Conservation (phyloP, 306 rosid genomes). For the Hylodesmum podocarpum region DNA sequence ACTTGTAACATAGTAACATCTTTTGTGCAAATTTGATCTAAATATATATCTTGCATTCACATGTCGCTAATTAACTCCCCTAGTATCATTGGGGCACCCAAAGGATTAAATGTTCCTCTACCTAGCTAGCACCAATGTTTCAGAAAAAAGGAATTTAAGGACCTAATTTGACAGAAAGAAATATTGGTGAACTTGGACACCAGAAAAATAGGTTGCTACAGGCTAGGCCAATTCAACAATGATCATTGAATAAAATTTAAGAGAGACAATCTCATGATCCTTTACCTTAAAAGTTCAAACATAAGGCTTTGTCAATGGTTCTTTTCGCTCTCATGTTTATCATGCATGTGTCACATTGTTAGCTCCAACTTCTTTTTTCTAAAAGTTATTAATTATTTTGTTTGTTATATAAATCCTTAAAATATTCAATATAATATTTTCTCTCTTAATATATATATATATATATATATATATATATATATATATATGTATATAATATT, state of each 20-base stretch:
- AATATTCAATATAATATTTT: neutral
- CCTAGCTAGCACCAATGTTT: neutral
- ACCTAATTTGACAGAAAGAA: neutral
- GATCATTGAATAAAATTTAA: neutral
- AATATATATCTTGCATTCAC: neutral
- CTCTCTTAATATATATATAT: too few species aligned
- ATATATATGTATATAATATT: too few species aligned
- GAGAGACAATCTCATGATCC: conserved; percentile 24
- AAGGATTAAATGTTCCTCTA: neutral
- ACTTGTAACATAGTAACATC: neutral
- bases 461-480: too few species aligned
- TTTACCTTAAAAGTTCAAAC: conserved; percentile 15
- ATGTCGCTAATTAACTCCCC: neutral
- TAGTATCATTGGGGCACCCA: neutral
- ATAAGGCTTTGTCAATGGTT: neutral
- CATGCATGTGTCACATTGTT: neutral
- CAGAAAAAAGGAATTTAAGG: conserved; percentile 41
- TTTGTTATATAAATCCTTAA: neutral
- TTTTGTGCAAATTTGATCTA: neutral
- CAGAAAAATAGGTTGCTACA: neutral
- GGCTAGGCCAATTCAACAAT: neutral
- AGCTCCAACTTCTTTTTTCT: neutral
- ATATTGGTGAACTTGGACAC: neutral
- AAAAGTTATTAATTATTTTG: neutral
- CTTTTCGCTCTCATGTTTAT: neutral